These are phyloP conservation scores for Collybiopsis luxurians DNA, from an alignment of 768 basidiomycete species.

Conservation along the genomic window DNA sequence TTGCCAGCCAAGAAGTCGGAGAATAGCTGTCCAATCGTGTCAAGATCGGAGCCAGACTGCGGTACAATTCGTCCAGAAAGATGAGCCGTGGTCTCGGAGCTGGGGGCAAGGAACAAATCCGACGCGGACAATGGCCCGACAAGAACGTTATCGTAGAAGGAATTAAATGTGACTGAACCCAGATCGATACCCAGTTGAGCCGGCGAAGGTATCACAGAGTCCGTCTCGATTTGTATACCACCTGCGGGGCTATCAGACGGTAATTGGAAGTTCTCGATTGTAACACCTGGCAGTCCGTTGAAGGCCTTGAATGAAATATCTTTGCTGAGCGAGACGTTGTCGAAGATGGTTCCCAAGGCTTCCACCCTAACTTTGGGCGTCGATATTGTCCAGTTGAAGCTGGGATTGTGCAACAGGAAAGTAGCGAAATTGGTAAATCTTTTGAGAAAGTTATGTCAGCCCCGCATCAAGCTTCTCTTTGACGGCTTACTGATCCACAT, in stretches of 20 bases:
- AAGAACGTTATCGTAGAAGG: constrained; percentile 52
- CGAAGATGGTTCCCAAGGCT: constrained; percentile 69
- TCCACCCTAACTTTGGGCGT: constrained; percentile 59
- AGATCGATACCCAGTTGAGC: constrained; percentile 70
- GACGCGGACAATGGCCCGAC: constrained; percentile 58
- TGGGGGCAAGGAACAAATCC: constrained; percentile 48
- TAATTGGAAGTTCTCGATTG: constrained; percentile 68
- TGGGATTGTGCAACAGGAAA: constrained; percentile 59
- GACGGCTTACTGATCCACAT: constrained; percentile 42
- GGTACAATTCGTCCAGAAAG: constrained; percentile 65
- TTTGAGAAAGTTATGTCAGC: neutral
- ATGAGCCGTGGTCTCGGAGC: constrained; percentile 45
- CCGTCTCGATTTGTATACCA: constrained; percentile 69
- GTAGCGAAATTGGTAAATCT: constrained; percentile 69
- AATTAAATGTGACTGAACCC: constrained; percentile 60
- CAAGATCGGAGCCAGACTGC: constrained; percentile 52
- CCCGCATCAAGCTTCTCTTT: too few species aligned
- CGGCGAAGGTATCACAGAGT: constrained; percentile 61
- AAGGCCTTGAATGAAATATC: constrained; percentile 65
- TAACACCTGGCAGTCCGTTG: constrained; percentile 66
- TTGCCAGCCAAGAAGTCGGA: constrained; percentile 61
- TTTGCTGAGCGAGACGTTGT: constrained; percentile 60
- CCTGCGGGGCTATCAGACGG: constrained; percentile 67
- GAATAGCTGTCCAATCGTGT: constrained; percentile 60
- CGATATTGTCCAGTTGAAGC: constrained; percentile 70